Evolutionary conservation across 257 asterid genomes (phyloP).

Genomic region (Echites panduratus): DNA sequence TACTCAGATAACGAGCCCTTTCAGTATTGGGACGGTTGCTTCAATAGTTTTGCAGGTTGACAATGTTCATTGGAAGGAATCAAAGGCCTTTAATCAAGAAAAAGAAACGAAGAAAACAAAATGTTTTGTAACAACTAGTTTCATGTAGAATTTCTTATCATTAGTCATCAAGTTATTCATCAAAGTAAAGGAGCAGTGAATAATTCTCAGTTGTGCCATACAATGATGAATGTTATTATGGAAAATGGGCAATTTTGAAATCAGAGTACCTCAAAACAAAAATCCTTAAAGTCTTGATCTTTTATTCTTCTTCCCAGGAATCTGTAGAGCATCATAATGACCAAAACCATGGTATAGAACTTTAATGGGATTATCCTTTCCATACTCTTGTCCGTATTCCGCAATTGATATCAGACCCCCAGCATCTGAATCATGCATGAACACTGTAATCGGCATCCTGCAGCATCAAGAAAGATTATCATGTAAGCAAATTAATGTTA

Average conservation of each 20-base stretch:
- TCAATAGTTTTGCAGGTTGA: too few species aligned
- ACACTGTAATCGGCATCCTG: conserved; percentile 93
- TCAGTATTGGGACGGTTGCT: too few species aligned
- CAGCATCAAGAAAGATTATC: conserved; percentile 10
- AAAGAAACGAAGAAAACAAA: too few species aligned
- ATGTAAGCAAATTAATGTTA: neutral
- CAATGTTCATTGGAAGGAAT: too few species aligned
- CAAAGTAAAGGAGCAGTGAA: neutral
- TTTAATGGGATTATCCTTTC: conserved; percentile 63
- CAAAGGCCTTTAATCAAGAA: neutral
- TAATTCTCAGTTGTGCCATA: neutral
- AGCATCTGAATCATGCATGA: conserved; percentile 63
- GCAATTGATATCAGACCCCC: conserved; percentile 84
- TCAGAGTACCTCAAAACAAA: neutral
- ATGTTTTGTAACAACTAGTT: neutral
- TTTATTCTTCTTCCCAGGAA: conserved; percentile 40
- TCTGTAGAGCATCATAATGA: conserved; percentile 77
- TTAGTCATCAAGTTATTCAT: neutral
- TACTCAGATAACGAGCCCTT: too few species aligned
- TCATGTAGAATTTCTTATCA: neutral
- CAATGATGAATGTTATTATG: neutral
- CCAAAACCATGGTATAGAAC: conserved; percentile 87
- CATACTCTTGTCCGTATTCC: conserved; percentile 88
- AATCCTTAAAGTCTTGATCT: conserved; percentile 53
- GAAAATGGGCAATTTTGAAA: neutral